These are phyloP conservation scores for Termitomyces sp. DNA, from an alignment of 768 basidiomycete genomes.

Conservation along the genomic window DNA sequence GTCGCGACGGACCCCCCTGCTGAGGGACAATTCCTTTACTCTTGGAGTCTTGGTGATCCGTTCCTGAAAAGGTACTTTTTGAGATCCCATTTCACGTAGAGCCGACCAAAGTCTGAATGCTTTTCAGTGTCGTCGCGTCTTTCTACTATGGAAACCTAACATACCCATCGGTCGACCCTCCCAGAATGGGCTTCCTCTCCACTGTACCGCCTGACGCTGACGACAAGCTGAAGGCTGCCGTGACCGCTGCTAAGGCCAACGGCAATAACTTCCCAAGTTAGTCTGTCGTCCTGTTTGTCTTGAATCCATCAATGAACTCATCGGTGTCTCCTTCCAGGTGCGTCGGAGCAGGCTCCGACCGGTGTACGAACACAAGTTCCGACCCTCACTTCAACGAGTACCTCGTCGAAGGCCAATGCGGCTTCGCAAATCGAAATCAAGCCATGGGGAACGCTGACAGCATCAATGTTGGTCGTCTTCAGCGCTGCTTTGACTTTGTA, in stretches of 20 bases:
- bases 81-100: not conserved
- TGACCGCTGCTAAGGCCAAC: conserved; percentile 24
- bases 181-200: conserved; percentile 69
- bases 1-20: conserved; percentile 63
- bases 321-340: conserved; percentile 3
- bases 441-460: not conserved
- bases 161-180: conserved; percentile 64
- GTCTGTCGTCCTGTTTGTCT: conserved; percentile 10
- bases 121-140: conserved; percentile 57
- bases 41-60: conserved; percentile 77
- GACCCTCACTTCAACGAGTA: conserved; percentile 7
- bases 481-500: not conserved
- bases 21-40: conserved; percentile 60
- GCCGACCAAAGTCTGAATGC: not conserved
- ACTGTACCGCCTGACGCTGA: conserved; percentile 61
- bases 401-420: not conserved
- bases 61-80: conserved; percentile 68
- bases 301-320: not conserved
- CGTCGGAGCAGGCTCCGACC: conserved; percentile 39
- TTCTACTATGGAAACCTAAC: conserved; percentile 75
- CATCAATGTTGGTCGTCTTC: not conserved
- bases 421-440: not conserved
- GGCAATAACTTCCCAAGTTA: conserved; percentile 36
- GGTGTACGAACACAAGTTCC: conserved; percentile 29
- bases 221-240: conserved; percentile 30